Percentiles rank a stretch among this genome's conserved stretches.
Evolutionary conservation across 208 protist species (phyloP).

Genomic region (Trypanosoma caninum): DNA sequence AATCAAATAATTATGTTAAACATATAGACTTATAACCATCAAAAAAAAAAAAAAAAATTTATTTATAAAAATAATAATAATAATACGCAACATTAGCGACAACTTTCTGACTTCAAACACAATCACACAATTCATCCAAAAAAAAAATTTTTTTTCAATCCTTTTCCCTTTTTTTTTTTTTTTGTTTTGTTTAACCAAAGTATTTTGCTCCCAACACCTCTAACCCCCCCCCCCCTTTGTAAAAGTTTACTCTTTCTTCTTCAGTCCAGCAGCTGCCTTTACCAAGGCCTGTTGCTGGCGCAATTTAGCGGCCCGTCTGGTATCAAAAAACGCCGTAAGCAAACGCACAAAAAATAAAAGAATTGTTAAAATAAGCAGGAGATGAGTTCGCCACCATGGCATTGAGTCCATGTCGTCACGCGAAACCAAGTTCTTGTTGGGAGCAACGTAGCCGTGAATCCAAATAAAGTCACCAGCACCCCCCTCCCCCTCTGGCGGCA

Average conservation of each 20-base stretch:
- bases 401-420: constrained; percentile 15
- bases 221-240: not conserved
- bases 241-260: constrained; percentile 25
- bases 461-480: constrained; percentile 32
- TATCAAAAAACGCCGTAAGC: constrained; percentile 34
- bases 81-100: too few species aligned
- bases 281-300: not conserved
- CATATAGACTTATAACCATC: too few species aligned
- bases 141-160: not conserved
- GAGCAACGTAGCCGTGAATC: constrained; percentile 57
- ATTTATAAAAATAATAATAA: too few species aligned
- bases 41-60: too few species aligned
- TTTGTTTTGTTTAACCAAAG: constrained; percentile 4
- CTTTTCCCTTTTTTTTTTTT: constrained; percentile 13
- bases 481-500: not conserved
- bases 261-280: not conserved
- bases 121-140: not conserved
- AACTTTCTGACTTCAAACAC: too few species aligned
- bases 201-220: not conserved
- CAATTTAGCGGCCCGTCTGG: constrained; percentile 14
- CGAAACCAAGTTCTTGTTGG: constrained; percentile 32
- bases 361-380: constrained; percentile 20
- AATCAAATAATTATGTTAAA: too few species aligned
- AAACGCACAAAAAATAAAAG: constrained; percentile 42
- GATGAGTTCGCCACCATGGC: constrained; percentile 36